These are phyloP conservation scores for Drechslera avenae DNA, from an alignment of 2,329 filamentous ascomycete species.

Conservation along the genomic window DNA sequence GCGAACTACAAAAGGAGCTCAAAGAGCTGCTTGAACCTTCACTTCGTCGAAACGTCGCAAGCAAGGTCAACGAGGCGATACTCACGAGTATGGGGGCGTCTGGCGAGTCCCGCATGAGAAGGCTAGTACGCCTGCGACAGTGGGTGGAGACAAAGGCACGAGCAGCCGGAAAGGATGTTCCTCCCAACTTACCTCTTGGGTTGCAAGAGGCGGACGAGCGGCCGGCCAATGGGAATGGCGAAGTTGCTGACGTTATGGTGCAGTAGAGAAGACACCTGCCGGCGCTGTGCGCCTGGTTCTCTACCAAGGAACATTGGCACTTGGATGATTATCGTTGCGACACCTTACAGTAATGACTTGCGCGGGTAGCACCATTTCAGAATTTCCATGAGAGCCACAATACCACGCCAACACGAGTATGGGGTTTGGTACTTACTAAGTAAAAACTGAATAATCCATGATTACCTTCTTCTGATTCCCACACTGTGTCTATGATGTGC, in stretches of 20 bases:
- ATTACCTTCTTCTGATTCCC: too few species aligned
- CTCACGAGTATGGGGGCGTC: constrained; percentile 72
- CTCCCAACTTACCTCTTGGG: constrained; percentile 49
- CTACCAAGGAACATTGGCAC: too few species aligned
- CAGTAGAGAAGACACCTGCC: constrained; percentile 23
- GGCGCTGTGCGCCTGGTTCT: background rate
- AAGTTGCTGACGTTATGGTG: constrained; percentile 45
- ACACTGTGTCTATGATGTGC: too few species aligned
- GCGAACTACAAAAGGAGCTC: constrained; percentile 76
- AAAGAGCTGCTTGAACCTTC: constrained; percentile 77
- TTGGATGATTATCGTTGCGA: background rate
- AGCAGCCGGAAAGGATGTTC: constrained; percentile 50
- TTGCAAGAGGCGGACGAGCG: constrained; percentile 45
- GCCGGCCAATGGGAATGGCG: constrained; percentile 35
- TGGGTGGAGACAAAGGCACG: constrained; percentile 77
- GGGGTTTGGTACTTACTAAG: too few species aligned
- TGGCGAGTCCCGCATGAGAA: constrained; percentile 80
- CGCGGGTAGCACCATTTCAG: background rate
- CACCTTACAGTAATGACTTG: background rate
- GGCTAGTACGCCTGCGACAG: constrained; percentile 78
- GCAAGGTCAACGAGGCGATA: constrained; percentile 87
- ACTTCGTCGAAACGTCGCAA: constrained; percentile 82
- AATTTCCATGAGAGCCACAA: too few species aligned
- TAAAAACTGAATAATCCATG: too few species aligned
- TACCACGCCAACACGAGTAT: too few species aligned